Evolutionary conservation across 2,329 filamentous ascomycete species (phyloP), one percentile per base, ranked within the genome.

Genomic region (Mycocentrospora acerina): DNA sequence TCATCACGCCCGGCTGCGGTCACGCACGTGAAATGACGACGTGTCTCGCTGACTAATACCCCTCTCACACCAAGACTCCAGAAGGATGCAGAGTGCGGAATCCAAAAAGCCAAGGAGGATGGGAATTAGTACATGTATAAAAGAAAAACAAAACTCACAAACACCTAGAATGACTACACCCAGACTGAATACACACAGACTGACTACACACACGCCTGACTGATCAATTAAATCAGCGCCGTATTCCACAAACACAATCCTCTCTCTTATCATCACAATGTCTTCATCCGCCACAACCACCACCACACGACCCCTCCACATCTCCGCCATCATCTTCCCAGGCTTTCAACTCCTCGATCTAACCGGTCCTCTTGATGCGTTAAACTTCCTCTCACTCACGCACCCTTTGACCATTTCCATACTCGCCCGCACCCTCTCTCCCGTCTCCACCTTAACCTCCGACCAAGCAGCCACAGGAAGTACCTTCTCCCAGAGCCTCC

Each of bases 351-450:
- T 60, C 43, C 64, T 64, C 44, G 62, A 70, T 46, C 49, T 62
- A 31, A 57, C 55, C 36, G 75, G 74, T 4, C 75, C 74, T 6
- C 57, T 78, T 11, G 72, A 77, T 43, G 67, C 70, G 46, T 61
- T 78, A 16, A 72, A 62, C 45, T 51, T 60, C 14, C 62, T 69
- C 41, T 57, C 62, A n/a, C 46, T 42, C 25, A 40, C 22, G 3
- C 40, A 51, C 22, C 33, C 54, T 6, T 44, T 70, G 15, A 46
- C 46, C 4, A 59, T 71, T 35, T 55, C 44, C 41, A 52, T 69
- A 32, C 55, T 72, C 24, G 57, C 66, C 17, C 27, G 51, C 2
- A 59, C 57, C 1, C 57, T 69, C 26, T 44, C 59, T 24, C 61
- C 68, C 10, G 59, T 71, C 4, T 53, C 62, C 3, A 69, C 66